Percentiles rank a stretch among this genome's conserved stretches.
phyloP scores from a whole-genome alignment of 179 eudicot genomes.

The Actinidia chinensis region DNA sequence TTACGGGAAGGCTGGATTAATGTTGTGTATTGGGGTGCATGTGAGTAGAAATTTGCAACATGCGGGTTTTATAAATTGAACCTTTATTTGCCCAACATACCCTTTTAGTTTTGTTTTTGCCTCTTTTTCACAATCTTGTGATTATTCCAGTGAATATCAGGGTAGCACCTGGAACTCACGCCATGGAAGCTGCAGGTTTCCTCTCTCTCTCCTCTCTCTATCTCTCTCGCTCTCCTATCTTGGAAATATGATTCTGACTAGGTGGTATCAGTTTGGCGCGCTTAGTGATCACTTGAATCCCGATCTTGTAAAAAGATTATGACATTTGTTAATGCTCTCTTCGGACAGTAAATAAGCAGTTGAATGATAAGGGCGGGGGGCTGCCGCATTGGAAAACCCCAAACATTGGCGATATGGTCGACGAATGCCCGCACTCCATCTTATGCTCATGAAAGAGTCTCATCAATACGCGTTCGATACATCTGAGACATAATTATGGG shows the following conservation, averaged over 20 bases:
- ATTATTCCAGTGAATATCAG: constrained; percentile 67
- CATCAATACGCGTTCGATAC: too few species aligned
- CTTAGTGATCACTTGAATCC: background rate
- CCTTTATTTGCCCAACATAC: too few species aligned
- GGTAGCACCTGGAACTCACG: constrained; percentile 97
- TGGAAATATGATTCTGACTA: background rate
- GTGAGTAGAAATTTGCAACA: background rate
- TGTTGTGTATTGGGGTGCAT: background rate
- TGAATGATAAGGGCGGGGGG: constrained; percentile 92
- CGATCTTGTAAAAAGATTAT: background rate
- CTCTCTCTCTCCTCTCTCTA: constrained; percentile 19
- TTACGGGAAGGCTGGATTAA: background rate
- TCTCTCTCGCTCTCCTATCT: background rate
- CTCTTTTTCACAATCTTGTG: background rate
- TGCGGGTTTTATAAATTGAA: background rate
- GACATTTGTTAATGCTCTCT: background rate
- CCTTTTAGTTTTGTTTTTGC: background rate
- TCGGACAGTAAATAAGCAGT: constrained; percentile 76
- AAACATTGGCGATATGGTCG: constrained; percentile 85
- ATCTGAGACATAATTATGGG: too few species aligned
- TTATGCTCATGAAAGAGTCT: too few species aligned
- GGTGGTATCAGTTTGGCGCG: background rate
- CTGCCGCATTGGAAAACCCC: constrained; percentile 92
- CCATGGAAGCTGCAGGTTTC: constrained; percentile 83
- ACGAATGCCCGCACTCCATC: constrained; percentile 76